Conservation (phyloP, 768 basidiomycete genomes). For the Suillus lakei region DNA sequence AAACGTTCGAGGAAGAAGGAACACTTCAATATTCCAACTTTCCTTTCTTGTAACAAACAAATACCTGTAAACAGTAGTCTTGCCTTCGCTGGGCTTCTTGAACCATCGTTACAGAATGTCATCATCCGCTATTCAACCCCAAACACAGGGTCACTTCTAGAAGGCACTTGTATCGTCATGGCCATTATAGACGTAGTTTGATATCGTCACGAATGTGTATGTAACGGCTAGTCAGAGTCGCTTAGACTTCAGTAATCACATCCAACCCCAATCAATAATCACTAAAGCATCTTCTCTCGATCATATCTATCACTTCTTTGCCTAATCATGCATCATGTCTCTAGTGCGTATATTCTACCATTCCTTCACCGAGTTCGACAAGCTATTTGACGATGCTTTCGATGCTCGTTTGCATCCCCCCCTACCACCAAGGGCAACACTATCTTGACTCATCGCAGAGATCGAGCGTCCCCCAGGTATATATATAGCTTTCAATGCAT, state of each 20-base stretch:
- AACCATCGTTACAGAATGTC: neutral
- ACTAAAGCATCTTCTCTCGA: neutral
- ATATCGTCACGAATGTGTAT: neutral
- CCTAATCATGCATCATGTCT: slow-evolving; percentile 24
- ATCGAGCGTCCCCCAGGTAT: slow-evolving; percentile 34
- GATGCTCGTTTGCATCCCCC: slow-evolving; percentile 26
- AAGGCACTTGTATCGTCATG: neutral
- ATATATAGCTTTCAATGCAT: neutral
- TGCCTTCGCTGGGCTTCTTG: too few species aligned
- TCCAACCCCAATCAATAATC: neutral
- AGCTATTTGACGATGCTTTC: slow-evolving; percentile 45
- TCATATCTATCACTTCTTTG: neutral
- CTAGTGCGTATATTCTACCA: slow-evolving; percentile 36
- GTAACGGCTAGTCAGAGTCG: neutral
- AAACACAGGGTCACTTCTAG: neutral
- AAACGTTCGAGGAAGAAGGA: too few species aligned
- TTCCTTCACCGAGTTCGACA: slow-evolving; percentile 46
- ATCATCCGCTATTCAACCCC: neutral
- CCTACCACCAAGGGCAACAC: slow-evolving; percentile 14
- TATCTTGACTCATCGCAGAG: slow-evolving; percentile 4
- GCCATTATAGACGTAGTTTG: neutral
- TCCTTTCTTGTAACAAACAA: neutral
- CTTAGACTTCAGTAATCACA: neutral
- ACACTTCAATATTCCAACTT: neutral
- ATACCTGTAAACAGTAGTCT: neutral